phyloP scores from a whole-genome alignment of 2,329 filamentous ascomycete genomes.

The Apiospora rasikravindrae region DNA sequence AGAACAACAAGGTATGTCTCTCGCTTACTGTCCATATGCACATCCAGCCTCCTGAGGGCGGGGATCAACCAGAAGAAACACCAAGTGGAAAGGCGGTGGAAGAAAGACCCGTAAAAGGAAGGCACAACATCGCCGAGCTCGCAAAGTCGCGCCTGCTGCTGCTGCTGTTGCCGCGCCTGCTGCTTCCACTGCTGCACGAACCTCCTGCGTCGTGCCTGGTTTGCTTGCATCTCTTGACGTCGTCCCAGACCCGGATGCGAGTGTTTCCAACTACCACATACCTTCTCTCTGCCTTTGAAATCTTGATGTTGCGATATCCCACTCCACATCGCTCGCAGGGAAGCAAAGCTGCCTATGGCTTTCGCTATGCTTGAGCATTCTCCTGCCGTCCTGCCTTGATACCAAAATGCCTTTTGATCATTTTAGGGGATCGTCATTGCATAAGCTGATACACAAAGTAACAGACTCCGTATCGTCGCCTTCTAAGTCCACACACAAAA shows the following conservation, averaged over 20 bases:
- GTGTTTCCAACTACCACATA: neutral
- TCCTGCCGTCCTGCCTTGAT: conserved; percentile 18
- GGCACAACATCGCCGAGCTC: neutral
- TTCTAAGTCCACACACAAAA: neutral
- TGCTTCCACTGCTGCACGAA: neutral
- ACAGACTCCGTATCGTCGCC: conserved; percentile 21
- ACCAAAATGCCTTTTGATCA: conserved; percentile 26
- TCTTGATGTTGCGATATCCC: neutral
- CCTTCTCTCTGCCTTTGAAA: neutral
- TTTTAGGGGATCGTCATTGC: conserved; percentile 21
- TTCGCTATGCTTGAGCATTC: neutral
- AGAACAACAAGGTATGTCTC: conserved; percentile 10
- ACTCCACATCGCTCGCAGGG: neutral
- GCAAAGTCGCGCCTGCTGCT: neutral
- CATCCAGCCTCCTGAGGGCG: neutral
- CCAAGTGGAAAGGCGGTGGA: conserved; percentile 7
- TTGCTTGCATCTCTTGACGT: neutral
- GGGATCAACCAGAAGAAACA: conserved; percentile 10
- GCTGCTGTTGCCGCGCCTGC: neutral
- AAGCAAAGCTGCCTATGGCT: neutral
- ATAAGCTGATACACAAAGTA: conserved; percentile 25
- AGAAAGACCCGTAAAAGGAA: neutral
- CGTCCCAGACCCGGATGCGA: neutral
- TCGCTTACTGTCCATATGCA: neutral
- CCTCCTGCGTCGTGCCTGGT: neutral